Percentiles rank a stretch among this genome's conserved stretches.
phyloP scores from a whole-genome alignment of 1,284 basidiomycete genomes.

The Golubevia pallescens region DNA sequence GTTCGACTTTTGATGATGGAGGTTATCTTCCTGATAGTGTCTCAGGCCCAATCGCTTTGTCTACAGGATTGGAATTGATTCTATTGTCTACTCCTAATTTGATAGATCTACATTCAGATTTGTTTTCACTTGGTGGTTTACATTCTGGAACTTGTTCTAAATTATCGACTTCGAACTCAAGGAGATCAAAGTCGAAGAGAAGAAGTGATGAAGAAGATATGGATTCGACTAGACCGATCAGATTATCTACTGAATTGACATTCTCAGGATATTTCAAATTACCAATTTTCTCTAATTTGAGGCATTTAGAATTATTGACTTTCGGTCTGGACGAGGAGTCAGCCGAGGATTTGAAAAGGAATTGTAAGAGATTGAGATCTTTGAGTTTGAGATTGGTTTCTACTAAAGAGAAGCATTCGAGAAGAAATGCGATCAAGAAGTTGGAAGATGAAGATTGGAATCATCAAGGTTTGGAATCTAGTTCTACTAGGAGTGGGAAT shows the following conservation, averaged over 20 bases:
- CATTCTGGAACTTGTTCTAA: conserved; percentile 12
- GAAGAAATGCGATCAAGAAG: too few relatives aligned
- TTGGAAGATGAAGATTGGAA: too few relatives aligned
- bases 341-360: conserved; percentile 23
- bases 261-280: conserved; percentile 35
- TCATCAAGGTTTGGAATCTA: too few relatives aligned
- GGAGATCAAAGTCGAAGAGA: too few relatives aligned
- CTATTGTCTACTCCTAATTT: conserved; percentile 28
- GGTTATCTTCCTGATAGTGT: conserved; percentile 39
- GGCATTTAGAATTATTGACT: conserved; percentile 31
- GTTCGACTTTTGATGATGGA: conserved; percentile 26
- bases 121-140: conserved; percentile 36
- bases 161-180: too few relatives aligned
- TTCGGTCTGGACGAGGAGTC: conserved; percentile 34
- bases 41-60: conserved; percentile 24
- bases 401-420: too few relatives aligned
- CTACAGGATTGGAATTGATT: conserved; percentile 42
- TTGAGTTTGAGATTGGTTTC: conserved; percentile 30
- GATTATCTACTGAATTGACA: conserved; percentile 35
- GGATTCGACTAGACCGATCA: conserved; percentile 17
- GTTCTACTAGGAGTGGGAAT: too few relatives aligned
- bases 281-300: conserved; percentile 33
- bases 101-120: conserved; percentile 34
- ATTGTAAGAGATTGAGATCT: conserved; percentile 22
- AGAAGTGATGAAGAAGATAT: too few relatives aligned